Base-by-base conservation (phyloP, 345 rosid species). In the Aurinia saxatilis region DNA sequence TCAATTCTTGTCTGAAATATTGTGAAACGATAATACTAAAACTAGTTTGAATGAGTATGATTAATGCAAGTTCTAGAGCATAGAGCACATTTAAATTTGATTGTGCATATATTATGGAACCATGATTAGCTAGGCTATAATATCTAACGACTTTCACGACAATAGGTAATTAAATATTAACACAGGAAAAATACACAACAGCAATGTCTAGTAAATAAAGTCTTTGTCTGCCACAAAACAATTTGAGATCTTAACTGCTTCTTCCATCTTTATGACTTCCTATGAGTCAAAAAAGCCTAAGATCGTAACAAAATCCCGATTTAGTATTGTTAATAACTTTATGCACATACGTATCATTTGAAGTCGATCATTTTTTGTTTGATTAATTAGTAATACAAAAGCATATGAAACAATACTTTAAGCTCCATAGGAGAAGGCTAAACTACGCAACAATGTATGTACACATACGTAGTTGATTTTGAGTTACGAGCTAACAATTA, bases 191-290 rank as follows among this genome's bases (percentile, higher is more conserved):
- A n/a, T n/a, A n/a, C 3, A 29, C 31, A 36, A 59, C 54, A 61
- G 14, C 44, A 37, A 29, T 38, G 44, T 61, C 57, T 21, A 46
- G 56, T 69, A 60, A 54, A 19, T 37, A 14, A 54, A 70, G 68
- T 70, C 68, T 10, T 62, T 70, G 68, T 70, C 74, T 70, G 74
- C 74, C 74, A 70, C 60, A 62, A 54, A 54, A 69, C 46, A 49
- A n/a, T 45, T 52, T 45, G 57, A 60, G 60, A 60, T 68, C 73
- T 70, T 63, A 70, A 69, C 57, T 13, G 56, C 39, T 23, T 37
- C 50, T 45, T 44, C 10, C 8, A 14, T 29, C 68, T 62, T 70
- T 62, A 37, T 25, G 73, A 69, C 63, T 46, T 27, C 31, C 6
- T 37, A 17, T 52, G 49, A 15, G 67, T 55, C 50, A 48, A 29